Evolutionary conservation across 208 protist species (phyloP).

Genomic region (Trypanosoma conorhini): DNA sequence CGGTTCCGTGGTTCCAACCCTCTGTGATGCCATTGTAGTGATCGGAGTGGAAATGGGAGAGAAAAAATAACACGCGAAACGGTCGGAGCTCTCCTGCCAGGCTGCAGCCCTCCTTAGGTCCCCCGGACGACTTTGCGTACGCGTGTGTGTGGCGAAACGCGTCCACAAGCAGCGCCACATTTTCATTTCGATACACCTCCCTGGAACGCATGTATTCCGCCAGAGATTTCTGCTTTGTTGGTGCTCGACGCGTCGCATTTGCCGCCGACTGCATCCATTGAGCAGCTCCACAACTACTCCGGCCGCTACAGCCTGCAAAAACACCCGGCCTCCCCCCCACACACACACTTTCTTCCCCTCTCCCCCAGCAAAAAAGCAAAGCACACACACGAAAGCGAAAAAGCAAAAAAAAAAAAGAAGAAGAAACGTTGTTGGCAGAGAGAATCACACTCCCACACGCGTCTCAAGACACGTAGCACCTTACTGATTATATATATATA

Average conservation of each 20-base stretch:
- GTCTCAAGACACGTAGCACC: no score
- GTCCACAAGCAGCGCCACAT: conserved; percentile 69
- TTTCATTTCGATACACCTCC: conserved; percentile 40
- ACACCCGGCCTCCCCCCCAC: not conserved
- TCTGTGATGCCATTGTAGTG: conserved; percentile 83
- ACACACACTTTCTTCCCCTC: not conserved
- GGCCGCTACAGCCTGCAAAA: not conserved
- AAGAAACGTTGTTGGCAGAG: no score
- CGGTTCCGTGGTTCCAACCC: conserved; percentile 47
- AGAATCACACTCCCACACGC: no score
- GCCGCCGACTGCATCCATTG: not conserved
- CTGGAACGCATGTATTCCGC: conserved; percentile 58
- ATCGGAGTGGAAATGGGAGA: conserved; percentile 93
- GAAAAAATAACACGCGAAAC: conserved; percentile 60
- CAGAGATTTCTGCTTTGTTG: conserved; percentile 10
- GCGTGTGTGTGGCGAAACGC: conserved; percentile 42
- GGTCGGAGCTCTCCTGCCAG: not conserved
- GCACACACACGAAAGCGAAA: conserved; percentile 15
- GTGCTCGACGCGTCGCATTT: not conserved
- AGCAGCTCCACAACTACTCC: not conserved
- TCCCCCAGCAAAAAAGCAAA: conserved; percentile 1
- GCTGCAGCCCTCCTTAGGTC: not conserved
- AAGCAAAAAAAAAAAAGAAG: conserved; percentile 7
- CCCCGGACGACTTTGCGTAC: conserved; percentile 12
- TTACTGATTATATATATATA: conserved; percentile 9